phyloP scores from a whole-genome alignment of 805 yeast genomes.

The Peterozyma toletana region DNA sequence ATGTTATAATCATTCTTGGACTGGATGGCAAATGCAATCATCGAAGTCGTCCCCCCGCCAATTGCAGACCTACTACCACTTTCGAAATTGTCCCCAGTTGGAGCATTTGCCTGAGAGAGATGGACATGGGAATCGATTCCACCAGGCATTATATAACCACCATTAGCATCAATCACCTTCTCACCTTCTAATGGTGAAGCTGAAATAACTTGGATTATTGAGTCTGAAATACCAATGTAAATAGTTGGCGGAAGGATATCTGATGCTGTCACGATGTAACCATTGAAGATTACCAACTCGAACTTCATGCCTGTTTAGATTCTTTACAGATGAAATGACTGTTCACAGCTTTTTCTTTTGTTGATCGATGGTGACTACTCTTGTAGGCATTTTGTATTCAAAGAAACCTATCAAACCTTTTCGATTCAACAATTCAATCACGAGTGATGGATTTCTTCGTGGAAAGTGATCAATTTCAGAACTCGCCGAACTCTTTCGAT shows the following conservation, averaged over 20 bases:
- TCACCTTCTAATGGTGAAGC: slow-evolving; percentile 17
- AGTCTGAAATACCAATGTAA: slow-evolving; percentile 33
- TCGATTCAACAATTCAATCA: no score
- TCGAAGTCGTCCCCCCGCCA: slow-evolving; percentile 41
- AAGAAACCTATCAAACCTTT: no score
- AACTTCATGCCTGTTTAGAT: neutral
- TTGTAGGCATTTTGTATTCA: no score
- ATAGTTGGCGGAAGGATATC: slow-evolving; percentile 25
- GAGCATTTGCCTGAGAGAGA: slow-evolving; percentile 30
- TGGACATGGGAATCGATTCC: slow-evolving; percentile 43
- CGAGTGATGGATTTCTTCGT: no score
- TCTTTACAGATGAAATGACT: no score
- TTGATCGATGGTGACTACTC: no score
- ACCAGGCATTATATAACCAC: slow-evolving; percentile 39
- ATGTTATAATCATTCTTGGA: slow-evolving; percentile 19
- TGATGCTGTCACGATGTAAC: slow-evolving; percentile 22
- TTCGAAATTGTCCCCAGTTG: slow-evolving; percentile 34
- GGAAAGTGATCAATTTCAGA: no score
- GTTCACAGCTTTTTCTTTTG: no score
- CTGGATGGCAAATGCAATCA: slow-evolving; percentile 37
- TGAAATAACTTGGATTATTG: slow-evolving; percentile 30
- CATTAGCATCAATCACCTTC: slow-evolving; percentile 32
- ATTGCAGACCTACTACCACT: slow-evolving; percentile 35
- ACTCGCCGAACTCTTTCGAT: no score
- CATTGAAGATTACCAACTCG: slow-evolving; percentile 23